phyloP scores from a whole-genome alignment of 441 rosid genomes.

The Francoa sonchifolia region DNA sequence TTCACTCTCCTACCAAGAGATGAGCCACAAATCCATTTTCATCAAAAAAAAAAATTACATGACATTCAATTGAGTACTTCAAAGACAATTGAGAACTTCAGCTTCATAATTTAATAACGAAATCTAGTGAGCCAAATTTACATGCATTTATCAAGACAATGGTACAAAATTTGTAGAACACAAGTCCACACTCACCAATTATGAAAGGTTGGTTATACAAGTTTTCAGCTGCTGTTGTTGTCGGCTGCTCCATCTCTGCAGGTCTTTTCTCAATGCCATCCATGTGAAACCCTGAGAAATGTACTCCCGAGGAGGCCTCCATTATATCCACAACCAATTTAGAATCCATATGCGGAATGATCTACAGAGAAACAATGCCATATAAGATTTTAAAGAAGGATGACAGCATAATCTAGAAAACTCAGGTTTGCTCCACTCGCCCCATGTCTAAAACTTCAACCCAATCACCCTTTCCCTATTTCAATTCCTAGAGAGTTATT shows the following conservation, averaged over 20 bases:
- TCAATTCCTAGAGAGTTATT: too few relatives aligned
- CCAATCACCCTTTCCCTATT: too few relatives aligned
- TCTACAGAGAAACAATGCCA: too few relatives aligned
- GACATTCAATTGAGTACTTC: not conserved
- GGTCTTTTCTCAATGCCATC: constrained; percentile 32
- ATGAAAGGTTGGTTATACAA: constrained; percentile 75
- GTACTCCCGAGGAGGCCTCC: constrained; percentile 69
- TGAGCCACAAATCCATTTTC: not conserved
- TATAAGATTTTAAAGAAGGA: too few relatives aligned
- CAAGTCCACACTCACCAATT: constrained; percentile 42
- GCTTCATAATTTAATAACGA: not conserved
- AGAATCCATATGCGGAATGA: constrained; percentile 62
- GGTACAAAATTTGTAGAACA: not conserved
- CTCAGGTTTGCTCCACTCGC: too few relatives aligned
- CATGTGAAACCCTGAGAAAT: constrained; percentile 88
- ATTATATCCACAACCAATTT: constrained; percentile 60
- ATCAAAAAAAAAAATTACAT: not conserved
- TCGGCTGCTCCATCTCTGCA: constrained; percentile 28
- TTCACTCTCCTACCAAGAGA: too few relatives aligned
- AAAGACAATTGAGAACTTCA: constrained; percentile 1
- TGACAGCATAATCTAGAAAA: too few relatives aligned
- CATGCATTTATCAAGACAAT: not conserved
- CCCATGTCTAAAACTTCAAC: too few relatives aligned
- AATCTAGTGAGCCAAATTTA: not conserved
- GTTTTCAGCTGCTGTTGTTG: constrained; percentile 36